Base-by-base conservation (phyloP, 768 basidiomycete species). In the Suillus clintonianus region DNA sequence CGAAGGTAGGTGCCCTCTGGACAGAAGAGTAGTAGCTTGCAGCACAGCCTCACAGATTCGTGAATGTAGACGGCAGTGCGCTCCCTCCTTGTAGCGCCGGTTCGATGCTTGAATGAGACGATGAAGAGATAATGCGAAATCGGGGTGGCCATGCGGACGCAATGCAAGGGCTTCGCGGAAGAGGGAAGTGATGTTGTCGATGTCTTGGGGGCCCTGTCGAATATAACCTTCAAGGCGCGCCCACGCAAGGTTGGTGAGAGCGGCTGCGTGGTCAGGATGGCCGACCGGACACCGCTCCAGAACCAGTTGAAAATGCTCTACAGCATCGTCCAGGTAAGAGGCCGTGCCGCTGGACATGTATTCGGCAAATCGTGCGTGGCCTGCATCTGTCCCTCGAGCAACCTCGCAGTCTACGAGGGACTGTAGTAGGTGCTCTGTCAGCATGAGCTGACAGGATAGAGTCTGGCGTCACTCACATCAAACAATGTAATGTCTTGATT, bases 51-150 rank as follows among this genome's bases (percentile, higher is more conserved):
- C 13, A 14, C 47, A 17, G 65, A 62, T 43, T 72, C 67, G 9
- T 68, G 56, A 19, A 68, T 32, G 58, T 71, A 70, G 15, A 47
- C 56, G 5, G 47, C 24, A 1, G 66, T 22, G 6, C 61, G 34
- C 22, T 51, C 47, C 50, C 54, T 47, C n/a, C 37, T 60, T 62
- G 59, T 69, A 68, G 30, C 51, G 62, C 30, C 32, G 27, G 27
- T 2, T 50, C 17, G 70, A 41, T 1, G 62, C 62, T 39, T 34
- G 15, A 27, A 61, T 61, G n/a, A 72, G 67, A 47, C 62, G 64
- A 42, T 62, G 48, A 14, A 71, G 53, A 6, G 60, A 30, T 14
- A 3, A 22, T 14, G 59, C 14, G 24, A 32, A 51, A 48, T 64
- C 48, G 22, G 67, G 47, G 43, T 68, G 60, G 56, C 58, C 47